Evolutionary conservation across 164 flowering plant genomes (phyloP).

Genomic region (Magnolia changhungtana): DNA sequence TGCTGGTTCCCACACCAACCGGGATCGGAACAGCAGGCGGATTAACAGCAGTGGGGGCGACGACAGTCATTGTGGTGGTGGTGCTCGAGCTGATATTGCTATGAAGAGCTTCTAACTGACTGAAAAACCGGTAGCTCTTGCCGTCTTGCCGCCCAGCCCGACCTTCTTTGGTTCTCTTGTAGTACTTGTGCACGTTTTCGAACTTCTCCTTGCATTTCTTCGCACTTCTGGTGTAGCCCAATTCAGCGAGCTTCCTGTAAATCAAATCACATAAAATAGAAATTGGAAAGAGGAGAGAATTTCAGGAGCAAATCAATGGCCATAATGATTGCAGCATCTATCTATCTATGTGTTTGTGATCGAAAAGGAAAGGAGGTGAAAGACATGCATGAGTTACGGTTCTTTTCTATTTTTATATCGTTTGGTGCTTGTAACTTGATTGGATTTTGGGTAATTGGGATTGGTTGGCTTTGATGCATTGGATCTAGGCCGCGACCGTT

Average conservation of each 20-base stretch:
- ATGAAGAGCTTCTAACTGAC: slow-evolving; percentile 62
- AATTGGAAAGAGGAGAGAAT: not conserved
- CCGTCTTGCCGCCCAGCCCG: slow-evolving; percentile 72
- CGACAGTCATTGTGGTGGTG: slow-evolving; percentile 6
- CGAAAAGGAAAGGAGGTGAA: not conserved
- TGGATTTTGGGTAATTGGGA: slow-evolving; percentile 3
- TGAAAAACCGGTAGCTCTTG: slow-evolving; percentile 56
- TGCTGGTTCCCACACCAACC: not conserved
- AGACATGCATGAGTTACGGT: not conserved
- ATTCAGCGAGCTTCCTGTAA: slow-evolving; percentile 59
- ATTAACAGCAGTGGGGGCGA: not conserved
- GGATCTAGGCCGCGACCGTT: slow-evolving; percentile 34
- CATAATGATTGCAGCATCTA: slow-evolving; percentile 2
- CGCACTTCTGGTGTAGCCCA: slow-evolving; percentile 53
- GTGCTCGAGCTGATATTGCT: not conserved
- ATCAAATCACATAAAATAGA: slow-evolving; percentile 6
- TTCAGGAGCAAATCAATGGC: not conserved
- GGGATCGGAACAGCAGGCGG: slow-evolving; percentile 6
- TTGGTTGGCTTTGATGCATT: slow-evolving; percentile 29
- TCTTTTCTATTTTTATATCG: not conserved
- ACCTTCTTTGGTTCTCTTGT: slow-evolving; percentile 67
- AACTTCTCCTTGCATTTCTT: slow-evolving; percentile 76
- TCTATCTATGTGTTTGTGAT: not conserved
- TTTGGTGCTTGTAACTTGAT: not conserved
- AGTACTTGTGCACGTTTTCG: slow-evolving; percentile 72